phyloP scores from a whole-genome alignment of 1,139 yeast species.

The Meyerozyma smithsonii region DNA sequence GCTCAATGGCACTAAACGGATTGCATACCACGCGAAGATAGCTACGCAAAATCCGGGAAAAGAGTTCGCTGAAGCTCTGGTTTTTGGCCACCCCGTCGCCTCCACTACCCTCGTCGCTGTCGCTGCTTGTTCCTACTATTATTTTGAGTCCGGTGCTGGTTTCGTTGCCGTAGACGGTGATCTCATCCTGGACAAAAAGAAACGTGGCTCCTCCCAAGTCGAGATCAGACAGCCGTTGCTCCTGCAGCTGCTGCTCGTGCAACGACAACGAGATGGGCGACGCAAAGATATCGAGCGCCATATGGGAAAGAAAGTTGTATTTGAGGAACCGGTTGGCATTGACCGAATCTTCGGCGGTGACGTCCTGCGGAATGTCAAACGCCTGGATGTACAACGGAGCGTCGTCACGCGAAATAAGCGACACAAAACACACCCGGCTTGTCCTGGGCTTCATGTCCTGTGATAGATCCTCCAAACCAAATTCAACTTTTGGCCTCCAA shows the following conservation, averaged over 20 bases:
- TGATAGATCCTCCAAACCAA: not conserved
- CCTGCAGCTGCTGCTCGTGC: constrained; percentile 36
- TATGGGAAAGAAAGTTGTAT: constrained; percentile 60
- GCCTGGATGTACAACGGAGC: constrained; percentile 58
- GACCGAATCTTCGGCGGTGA: constrained; percentile 11
- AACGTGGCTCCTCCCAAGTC: constrained; percentile 30
- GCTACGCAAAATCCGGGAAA: constrained; percentile 41
- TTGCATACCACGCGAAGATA: constrained; percentile 52
- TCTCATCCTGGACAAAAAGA: constrained; percentile 57
- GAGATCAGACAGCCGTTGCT: constrained; percentile 25
- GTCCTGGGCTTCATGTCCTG: not conserved
- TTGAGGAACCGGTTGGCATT: constrained; percentile 46
- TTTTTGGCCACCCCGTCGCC: constrained; percentile 4
- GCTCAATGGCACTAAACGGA: constrained; percentile 42
- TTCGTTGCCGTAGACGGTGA: constrained; percentile 58
- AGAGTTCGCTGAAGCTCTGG: constrained; percentile 22
- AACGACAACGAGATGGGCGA: constrained; percentile 43
- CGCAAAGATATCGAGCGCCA: constrained; percentile 61
- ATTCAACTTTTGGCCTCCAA: too few relatives aligned
- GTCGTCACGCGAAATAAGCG: constrained; percentile 52
- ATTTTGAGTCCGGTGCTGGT: constrained; percentile 58
- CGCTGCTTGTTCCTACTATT: constrained; percentile 45
- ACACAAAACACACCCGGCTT: constrained; percentile 34
- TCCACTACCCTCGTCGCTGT: constrained; percentile 6
- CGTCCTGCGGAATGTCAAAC: constrained; percentile 25